Base-by-base conservation (phyloP, 202 grass and related monocot species). In the Setaria viridis region DNA sequence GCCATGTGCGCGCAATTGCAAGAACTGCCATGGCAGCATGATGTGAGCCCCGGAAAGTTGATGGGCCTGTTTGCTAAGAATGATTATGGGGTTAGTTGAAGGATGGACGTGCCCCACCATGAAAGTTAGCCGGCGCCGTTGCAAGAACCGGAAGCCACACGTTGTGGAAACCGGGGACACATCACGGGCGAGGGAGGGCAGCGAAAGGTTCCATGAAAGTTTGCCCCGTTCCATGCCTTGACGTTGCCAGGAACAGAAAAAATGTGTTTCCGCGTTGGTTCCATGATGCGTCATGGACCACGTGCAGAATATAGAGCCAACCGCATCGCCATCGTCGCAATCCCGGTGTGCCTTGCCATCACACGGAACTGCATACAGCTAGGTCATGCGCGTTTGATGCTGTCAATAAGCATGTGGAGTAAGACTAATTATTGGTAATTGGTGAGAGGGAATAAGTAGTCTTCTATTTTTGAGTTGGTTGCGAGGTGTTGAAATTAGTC, bases 221-320 rank as follows among this genome's bases (percentile, higher is more conserved):
- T 39, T 55, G 72, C 50, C 39, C 11, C 39, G 43, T 78, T 72
- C 17, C 33, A 60, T 15, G 74, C 21, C 21, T 77, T 77, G 74
- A 60, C 53, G 54, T 8, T 42, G 74, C 20, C 20, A 7, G 3
- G 35, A 58, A 16, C 21, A 43, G 35, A 68, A 58, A 7, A 57
- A 25, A 2, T 42, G 34, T 15, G 72, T 13, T 39, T 58, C 34
- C 77, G 59, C 25, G 59, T 64, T 48, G 1, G 77, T 50, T 64
- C 15, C 42, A 34, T 16, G 20, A 59, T 4, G 60, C 77, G 21
- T 67, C 42, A 33, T 78, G 57, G 78, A 68, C 63, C 78, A 80
- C 78, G 78, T 80, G 78, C 78, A 54, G 62, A 54, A 80, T 79
- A 80, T 80, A 41, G 64, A 41, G 64, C 63, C 62, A 67, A 35